phyloP scores from a whole-genome alignment of 73 alveolate genomes.

The Breviolum minutum region DNA sequence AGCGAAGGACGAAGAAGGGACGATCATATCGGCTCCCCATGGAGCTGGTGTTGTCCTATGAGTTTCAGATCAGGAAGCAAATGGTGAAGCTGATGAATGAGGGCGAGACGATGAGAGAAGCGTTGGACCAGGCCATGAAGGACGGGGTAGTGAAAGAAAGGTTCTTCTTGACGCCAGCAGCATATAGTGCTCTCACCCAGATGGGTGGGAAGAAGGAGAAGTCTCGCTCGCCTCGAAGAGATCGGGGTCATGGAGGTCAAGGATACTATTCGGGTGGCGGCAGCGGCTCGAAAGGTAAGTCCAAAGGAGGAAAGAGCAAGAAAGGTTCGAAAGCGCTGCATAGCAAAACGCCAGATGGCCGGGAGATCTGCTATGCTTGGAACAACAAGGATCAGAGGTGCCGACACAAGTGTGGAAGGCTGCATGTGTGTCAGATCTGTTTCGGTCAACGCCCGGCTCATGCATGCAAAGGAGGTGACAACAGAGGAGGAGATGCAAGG shows the following conservation, averaged over 20 bases:
- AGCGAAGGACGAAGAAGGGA: neutral
- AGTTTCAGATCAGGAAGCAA: neutral
- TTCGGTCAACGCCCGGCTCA: constrained; percentile 5
- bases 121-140: neutral
- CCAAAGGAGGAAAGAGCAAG: too few species aligned
- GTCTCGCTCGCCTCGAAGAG: constrained; percentile 7
- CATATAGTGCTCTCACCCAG: neutral
- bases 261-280: neutral
- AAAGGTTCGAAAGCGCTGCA: too few species aligned
- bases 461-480: neutral
- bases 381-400: constrained; percentile 18
- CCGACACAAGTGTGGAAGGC: neutral
- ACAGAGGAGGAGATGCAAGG: neutral
- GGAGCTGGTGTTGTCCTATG: neutral
- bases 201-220: neutral
- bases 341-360: neutral
- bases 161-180: constrained; percentile 21
- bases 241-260: neutral
- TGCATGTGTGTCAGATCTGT: constrained; percentile 10
- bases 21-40: neutral
- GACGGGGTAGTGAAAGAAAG: neutral
- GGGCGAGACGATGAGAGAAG: neutral
- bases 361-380: constrained; percentile 13
- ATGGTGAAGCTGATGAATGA: constrained; percentile 33
- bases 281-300: too few species aligned